Percentiles rank a stretch among this genome's conserved stretches.
Conservation (phyloP, 2,329 filamentous ascomycete genomes). For the Diaporthe citri region DNA sequence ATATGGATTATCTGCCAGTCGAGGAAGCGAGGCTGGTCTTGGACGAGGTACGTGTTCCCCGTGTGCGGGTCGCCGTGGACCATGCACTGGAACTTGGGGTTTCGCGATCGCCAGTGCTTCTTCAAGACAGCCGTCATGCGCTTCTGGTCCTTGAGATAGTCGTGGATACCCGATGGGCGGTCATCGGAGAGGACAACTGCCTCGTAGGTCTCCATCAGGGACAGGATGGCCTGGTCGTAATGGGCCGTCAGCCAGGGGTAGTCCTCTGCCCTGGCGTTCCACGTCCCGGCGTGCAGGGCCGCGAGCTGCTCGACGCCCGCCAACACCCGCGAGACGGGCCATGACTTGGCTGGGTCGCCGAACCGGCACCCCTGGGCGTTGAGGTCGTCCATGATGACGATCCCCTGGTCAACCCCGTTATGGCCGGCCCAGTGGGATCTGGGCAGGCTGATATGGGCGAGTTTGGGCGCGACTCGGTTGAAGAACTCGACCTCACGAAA, state of each 20-base stretch:
- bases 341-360: constrained; percentile 48
- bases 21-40: constrained; percentile 48
- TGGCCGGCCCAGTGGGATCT: constrained; percentile 30
- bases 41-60: constrained; percentile 50
- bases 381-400: constrained; percentile 32
- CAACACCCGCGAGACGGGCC: constrained; percentile 49
- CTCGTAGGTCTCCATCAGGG: constrained; percentile 46
- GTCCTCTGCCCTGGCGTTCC: constrained; percentile 45
- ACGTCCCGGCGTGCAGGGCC: constrained; percentile 49
- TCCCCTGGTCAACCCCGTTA: not conserved
- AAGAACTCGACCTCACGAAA: constrained; percentile 32
- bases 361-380: constrained; percentile 43
- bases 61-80: constrained; percentile 53
- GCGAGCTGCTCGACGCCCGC: constrained; percentile 53
- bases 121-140: constrained; percentile 49
- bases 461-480: constrained; percentile 12
- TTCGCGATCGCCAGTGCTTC: constrained; percentile 48
- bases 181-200: constrained; percentile 43
- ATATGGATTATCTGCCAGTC: constrained; percentile 54
- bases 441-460: constrained; percentile 23
- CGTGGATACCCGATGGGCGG: constrained; percentile 45
- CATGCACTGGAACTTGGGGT: constrained; percentile 50
- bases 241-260: constrained; percentile 41
- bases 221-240: constrained; percentile 44
- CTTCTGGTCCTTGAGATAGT: constrained; percentile 46